Evolutionary conservation across 139 green algal genomes (phyloP), one percentile per base, ranked within the genome.

Genomic region (Microglena sp.): DNA sequence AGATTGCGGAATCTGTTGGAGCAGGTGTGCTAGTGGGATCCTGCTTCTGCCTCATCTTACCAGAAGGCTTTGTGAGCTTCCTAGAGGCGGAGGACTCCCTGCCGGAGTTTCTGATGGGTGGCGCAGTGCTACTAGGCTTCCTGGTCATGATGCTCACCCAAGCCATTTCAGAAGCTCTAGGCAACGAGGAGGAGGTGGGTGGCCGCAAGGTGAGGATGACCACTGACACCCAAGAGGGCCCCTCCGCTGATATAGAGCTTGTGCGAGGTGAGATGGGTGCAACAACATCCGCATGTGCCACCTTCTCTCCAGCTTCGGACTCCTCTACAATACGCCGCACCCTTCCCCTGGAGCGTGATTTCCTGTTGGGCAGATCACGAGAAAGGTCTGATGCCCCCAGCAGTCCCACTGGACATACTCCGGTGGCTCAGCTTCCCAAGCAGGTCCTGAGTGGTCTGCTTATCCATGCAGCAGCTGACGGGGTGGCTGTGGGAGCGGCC

Each of bases 401-500:
- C 11, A 50, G 18, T 18, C 11, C 40, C 40, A 15, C 18, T 18
- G 40, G 40, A 15, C n/a, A n/a, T n/a, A 50, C 18, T 50, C 11
- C 40, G 40, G 40, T 50, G 18, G 40, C 18, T 11, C 11, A 50
- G 40, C 40, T 50, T 50, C 31, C 53, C n/a, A n/a, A 11, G 24
- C 53, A 8, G 31, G 27, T 28, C 7, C 31, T 60, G 18, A 60
- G 27, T 8, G 8, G 21, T 8, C 53, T 60, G 53, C 31, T 8
- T 60, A 8, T 26, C 7, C 8, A 4, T n/a, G 46, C 72, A 71
- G 66, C 46, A 3, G 77, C 82, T 24, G 82, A 89, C 59, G 82
- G 82, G 15, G 31, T 89, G 45, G 82, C 82, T 40, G 64, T 89
- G 43, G 82, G 82, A 1, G 74, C 81, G 1, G 75, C 82, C 2